Conservation (phyloP, 2,329 filamentous ascomycete species). For the Diaporthe velutina region DNA sequence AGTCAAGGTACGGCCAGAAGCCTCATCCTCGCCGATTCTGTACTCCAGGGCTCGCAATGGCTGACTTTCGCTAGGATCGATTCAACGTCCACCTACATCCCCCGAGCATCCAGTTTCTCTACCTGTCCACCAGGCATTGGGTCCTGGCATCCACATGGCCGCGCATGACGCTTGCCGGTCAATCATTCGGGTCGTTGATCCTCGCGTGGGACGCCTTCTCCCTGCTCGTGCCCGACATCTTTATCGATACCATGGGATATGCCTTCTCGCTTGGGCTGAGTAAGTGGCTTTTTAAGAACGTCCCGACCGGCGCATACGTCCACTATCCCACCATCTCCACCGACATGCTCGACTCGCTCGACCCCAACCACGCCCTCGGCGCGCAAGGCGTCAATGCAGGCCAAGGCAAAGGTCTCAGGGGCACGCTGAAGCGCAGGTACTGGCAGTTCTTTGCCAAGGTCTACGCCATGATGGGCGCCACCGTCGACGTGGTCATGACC, state of each 20-base stretch:
- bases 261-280: conserved; percentile 88
- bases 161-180: conserved; percentile 92
- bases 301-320: conserved; percentile 93
- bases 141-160: conserved; percentile 91
- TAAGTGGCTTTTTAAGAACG: conserved; percentile 82
- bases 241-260: conserved; percentile 98
- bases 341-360: conserved; percentile 91
- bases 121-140: conserved; percentile 88
- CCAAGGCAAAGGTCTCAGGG: conserved; percentile 78
- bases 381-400: conserved; percentile 85
- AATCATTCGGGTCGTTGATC: conserved; percentile 88
- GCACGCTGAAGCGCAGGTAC: conserved; percentile 81
- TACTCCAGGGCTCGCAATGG: background rate
- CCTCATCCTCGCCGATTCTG: too few species aligned
- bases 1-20: conserved; percentile 71
- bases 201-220: conserved; percentile 93
- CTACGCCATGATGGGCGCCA: conserved; percentile 86
- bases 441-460: conserved; percentile 87
- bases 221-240: conserved; percentile 92
- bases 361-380: conserved; percentile 70
- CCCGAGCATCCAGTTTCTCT: conserved; percentile 87
- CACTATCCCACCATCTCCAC: conserved; percentile 99
- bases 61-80: conserved; percentile 69
- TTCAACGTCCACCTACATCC: conserved; percentile 94
- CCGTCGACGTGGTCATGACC: conserved; percentile 95